These are phyloP conservation scores for Suillus subalutaceus DNA, from an alignment of 768 basidiomycete genomes.

Conservation along the genomic window DNA sequence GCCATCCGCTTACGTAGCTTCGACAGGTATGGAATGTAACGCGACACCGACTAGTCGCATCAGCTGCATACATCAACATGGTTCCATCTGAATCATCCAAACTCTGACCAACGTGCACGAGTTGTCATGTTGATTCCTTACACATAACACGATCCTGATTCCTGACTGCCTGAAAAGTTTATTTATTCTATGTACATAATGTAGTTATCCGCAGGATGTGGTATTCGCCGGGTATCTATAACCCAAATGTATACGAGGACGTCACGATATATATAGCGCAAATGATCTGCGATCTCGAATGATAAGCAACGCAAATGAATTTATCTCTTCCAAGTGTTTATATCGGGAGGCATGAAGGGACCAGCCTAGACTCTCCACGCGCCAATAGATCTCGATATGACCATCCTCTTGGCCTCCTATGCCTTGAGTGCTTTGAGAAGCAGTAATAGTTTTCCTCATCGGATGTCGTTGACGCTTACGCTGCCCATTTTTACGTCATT, in stretches of 20 bases:
- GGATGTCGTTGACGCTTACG: constrained; percentile 92
- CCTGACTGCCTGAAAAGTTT: neutral
- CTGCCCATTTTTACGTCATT: constrained; percentile 90
- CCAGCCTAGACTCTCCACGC: constrained; percentile 29
- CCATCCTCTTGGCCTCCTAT: constrained; percentile 78
- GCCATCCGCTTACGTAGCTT: neutral
- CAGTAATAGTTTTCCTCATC: constrained; percentile 78
- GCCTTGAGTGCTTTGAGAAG: constrained; percentile 73
- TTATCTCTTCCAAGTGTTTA: constrained; percentile 5
- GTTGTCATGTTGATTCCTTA: neutral
- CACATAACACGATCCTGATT: neutral
- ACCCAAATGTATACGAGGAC: neutral
- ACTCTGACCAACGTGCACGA: neutral
- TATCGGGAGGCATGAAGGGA: constrained; percentile 15
- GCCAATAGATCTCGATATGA: constrained; percentile 56
- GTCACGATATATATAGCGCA: constrained; percentile 10
- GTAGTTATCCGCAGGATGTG: neutral
- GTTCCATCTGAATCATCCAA: constrained; percentile 38
- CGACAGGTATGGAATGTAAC: constrained; percentile 60
- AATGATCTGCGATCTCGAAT: constrained; percentile 23
- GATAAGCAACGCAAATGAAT: neutral
- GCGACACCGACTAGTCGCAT: constrained; percentile 53
- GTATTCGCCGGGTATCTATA: constrained; percentile 10
- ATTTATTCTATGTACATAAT: neutral
- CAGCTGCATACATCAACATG: constrained; percentile 61